These are phyloP conservation scores for Ceratocystis papillata DNA, from an alignment of 2,329 filamentous ascomycete genomes.

Conservation along the genomic window DNA sequence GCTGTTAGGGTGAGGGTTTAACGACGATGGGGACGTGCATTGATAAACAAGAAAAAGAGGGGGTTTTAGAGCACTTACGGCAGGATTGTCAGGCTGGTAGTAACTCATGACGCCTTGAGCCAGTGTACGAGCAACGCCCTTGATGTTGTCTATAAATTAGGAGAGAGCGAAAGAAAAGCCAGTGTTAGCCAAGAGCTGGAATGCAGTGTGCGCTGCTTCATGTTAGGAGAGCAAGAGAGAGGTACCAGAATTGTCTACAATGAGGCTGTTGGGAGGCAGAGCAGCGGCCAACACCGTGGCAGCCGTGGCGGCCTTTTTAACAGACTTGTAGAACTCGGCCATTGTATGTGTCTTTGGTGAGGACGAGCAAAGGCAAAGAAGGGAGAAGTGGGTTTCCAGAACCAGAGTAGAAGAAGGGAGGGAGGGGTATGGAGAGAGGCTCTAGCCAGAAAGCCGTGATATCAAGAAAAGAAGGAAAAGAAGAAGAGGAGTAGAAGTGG, in stretches of 20 bases:
- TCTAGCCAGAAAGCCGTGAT: not conserved
- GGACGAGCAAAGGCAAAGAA: not conserved
- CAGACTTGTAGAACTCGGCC: slow-evolving; percentile 22
- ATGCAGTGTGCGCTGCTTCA: not conserved
- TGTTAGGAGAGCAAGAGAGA: not conserved
- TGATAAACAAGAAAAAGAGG: not conserved
- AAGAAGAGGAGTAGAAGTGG: not conserved
- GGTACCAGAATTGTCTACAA: slow-evolving; percentile 21
- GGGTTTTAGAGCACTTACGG: slow-evolving; percentile 2
- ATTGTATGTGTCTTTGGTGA: not conserved
- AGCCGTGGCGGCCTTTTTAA: slow-evolving; percentile 9
- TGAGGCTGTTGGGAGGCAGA: slow-evolving; percentile 17
- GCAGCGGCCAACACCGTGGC: slow-evolving; percentile 14
- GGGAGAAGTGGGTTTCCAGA: not conserved
- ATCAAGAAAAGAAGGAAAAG: slow-evolving; percentile 8
- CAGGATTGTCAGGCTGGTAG: slow-evolving; percentile 47
- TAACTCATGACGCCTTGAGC: slow-evolving; percentile 52
- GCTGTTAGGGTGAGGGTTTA: not conserved
- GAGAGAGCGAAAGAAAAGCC: not conserved
- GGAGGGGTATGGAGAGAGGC: not conserved
- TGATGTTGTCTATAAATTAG: slow-evolving; percentile 41
- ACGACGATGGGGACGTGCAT: slow-evolving; percentile 23
- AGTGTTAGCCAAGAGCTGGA: slow-evolving; percentile 33
- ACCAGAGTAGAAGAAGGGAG: not conserved
- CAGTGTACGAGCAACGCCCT: slow-evolving; percentile 48